phyloP scores from a whole-genome alignment of 441 rosid genomes.

The Cnidoscolus chayamansa region DNA sequence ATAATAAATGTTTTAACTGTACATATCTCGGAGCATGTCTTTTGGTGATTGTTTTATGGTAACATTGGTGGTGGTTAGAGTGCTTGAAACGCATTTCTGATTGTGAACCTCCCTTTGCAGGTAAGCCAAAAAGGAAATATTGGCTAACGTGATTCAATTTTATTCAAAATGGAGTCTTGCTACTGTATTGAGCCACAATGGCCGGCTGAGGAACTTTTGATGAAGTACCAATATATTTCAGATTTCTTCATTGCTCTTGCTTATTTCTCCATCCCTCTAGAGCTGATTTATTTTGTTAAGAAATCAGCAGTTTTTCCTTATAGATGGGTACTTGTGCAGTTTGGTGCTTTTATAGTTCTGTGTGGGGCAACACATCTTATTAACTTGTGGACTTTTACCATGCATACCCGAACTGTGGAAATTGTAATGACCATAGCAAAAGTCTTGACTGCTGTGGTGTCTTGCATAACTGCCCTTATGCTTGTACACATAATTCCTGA shows the following conservation, averaged over 20 bases:
- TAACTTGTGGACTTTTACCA: conserved; percentile 78
- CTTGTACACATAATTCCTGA: conserved; percentile 98
- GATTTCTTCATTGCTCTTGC: conserved; percentile 97
- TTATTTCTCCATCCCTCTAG: conserved; percentile 92
- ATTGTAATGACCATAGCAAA: conserved; percentile 81
- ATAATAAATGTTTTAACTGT: neutral
- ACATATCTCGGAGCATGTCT: neutral
- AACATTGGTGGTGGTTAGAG: neutral
- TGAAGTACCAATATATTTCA: conserved; percentile 94
- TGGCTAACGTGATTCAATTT: conserved; percentile 19
- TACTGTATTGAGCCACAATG: conserved; percentile 90
- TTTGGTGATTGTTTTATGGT: neutral
- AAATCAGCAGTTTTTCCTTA: conserved; percentile 94
- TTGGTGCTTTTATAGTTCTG: conserved; percentile 96
- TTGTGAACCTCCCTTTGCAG: conserved; percentile 28
- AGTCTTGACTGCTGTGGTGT: conserved; percentile 76
- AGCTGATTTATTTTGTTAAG: conserved; percentile 92
- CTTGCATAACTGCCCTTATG: conserved; percentile 97
- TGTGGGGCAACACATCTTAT: conserved; percentile 98
- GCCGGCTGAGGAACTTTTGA: conserved; percentile 82
- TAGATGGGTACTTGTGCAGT: conserved; percentile 98
- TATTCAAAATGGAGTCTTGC: conserved; percentile 61
- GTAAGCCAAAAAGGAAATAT: conserved; percentile 30
- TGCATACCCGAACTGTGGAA: conserved; percentile 74
- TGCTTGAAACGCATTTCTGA: neutral